Conservation (phyloP, 352 stramenopile genomes). For the Pythium aphanidermatum region DNA sequence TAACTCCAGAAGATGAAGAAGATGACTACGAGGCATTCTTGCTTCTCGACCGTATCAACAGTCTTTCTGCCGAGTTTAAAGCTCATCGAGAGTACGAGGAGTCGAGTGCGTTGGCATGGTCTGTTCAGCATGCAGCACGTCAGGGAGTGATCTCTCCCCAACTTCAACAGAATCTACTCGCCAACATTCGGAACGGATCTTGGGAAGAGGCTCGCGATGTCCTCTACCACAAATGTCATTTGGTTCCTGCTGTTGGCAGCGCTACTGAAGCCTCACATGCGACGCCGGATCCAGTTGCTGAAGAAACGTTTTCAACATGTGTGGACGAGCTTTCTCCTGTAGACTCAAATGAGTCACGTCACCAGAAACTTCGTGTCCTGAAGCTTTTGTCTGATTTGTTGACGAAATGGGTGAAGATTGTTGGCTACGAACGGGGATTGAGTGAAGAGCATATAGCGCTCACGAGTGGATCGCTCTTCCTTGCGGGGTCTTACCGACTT, state of each 20-base stretch:
- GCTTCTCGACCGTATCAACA: constrained; percentile 63
- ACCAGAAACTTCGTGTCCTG: constrained; percentile 68
- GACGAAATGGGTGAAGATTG: constrained; percentile 69
- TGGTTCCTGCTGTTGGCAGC: constrained; percentile 64
- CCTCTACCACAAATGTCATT: constrained; percentile 77
- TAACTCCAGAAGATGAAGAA: constrained; percentile 47
- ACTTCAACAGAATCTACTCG: constrained; percentile 58
- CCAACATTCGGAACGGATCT: constrained; percentile 49
- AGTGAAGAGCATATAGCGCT: constrained; percentile 68
- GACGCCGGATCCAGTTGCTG: constrained; percentile 16
- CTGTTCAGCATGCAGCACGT: constrained; percentile 60
- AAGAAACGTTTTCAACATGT: constrained; percentile 44
- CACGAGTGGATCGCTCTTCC: constrained; percentile 68
- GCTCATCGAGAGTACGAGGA: constrained; percentile 69
- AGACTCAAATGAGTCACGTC: constrained; percentile 33
- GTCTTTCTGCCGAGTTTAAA: constrained; percentile 55
- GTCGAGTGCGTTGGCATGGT: constrained; percentile 58
- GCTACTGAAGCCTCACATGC: constrained; percentile 41
- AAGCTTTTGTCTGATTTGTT: constrained; percentile 66
- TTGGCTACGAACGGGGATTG: constrained; percentile 57
- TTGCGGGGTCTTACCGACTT: constrained; percentile 85
- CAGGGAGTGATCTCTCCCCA: constrained; percentile 56
- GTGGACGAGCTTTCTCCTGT: constrained; percentile 52
- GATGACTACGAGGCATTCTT: constrained; percentile 60
- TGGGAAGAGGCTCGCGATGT: constrained; percentile 71